These are phyloP conservation scores for Annulohypoxylon truncatum DNA, from an alignment of 2,329 filamentous ascomycete species.

Conservation along the genomic window DNA sequence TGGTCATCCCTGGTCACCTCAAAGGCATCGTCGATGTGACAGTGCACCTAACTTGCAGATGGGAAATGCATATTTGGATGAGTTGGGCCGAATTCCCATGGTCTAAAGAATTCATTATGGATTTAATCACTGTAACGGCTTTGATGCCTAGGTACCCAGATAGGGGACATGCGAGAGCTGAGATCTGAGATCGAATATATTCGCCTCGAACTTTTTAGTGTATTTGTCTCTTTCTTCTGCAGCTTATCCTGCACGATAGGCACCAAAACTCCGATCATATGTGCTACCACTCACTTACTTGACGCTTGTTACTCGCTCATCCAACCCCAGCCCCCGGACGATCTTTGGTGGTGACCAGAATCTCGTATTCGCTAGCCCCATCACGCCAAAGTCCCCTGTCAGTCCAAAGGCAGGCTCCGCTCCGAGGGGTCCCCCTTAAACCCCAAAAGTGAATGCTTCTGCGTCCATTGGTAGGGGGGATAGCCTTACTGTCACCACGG, in stretches of 20 bases:
- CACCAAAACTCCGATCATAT: background rate
- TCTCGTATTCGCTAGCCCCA: slow-evolving; percentile 47
- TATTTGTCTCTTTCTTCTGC: slow-evolving; percentile 14
- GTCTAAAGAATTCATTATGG: background rate
- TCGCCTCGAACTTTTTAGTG: background rate
- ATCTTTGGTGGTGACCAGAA: slow-evolving; percentile 44
- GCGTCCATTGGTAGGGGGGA: slow-evolving; percentile 28
- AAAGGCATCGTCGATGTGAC: slow-evolving; percentile 29
- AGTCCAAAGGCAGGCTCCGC: slow-evolving; percentile 35
- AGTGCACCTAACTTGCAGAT: slow-evolving; percentile 15
- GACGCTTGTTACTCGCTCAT: slow-evolving; percentile 30
- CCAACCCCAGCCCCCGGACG: slow-evolving; percentile 35
- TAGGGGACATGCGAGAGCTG: slow-evolving; percentile 8
- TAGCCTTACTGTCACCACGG: slow-evolving; percentile 20
- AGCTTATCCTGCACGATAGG: slow-evolving; percentile 20
- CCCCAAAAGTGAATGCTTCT: slow-evolving; percentile 21
- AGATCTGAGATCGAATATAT: slow-evolving; percentile 1
- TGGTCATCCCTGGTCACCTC: slow-evolving; percentile 7
- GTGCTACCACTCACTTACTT: slow-evolving; percentile 5
- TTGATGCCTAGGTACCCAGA: background rate
- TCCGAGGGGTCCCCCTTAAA: slow-evolving; percentile 23
- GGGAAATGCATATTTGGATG: slow-evolving; percentile 10
- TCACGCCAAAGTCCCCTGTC: slow-evolving; percentile 42
- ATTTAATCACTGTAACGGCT: background rate
- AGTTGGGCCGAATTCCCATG: background rate